Base-by-base conservation (phyloP, 192 early-diverging fungal species). In the Endogone sp. region DNA sequence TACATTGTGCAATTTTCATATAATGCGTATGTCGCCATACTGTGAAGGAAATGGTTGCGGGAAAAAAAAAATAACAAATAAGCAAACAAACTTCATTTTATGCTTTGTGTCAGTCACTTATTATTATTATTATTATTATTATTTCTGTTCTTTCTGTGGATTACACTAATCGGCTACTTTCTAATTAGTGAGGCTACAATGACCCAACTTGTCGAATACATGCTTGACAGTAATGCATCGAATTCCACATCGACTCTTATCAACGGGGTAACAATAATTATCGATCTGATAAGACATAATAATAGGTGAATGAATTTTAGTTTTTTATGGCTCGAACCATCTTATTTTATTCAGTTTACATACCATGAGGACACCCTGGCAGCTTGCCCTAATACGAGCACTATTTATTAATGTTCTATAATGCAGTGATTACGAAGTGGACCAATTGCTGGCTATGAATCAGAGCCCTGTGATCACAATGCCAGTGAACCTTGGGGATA, bases 241-340 rank as follows among this genome's bases (percentile, higher is more conserved):
- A 82, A 92, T 73, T 87, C 92, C 24, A 91, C 93, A 1, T 96
- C 92, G 21, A 91, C 93, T 23, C 84, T 99, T 29, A 93, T 90
- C 65, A 98, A 95, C 75, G 95, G 94, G 71, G 93, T 97, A 29
- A 93, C 90, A 62, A 95, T 99, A 65, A 92, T 99, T 70, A 96
- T 99, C 68, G 96, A 99, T 82, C 82, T 99, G 21, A 96, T 99
- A 77, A 88, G 97, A 67, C 89, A 95, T 69, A 98, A 97, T 77
- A 98, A 95, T 88, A 91, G 89, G 91, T 92, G 74, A 23, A 30
- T 62, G 37, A n/a, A n/a, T n/a, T n/a, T n/a, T n/a, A n/a, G n/a
- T n/a, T n/a, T n/a, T n/a, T n/a, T n/a, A n/a, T n/a, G n/a, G n/a
- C n/a, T n/a, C n/a, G n/a, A n/a, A n/a, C n/a, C n/a, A n/a, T n/a